Base-by-base conservation (phyloP, 129 eudicot species). In the Artemisia annua region DNA sequence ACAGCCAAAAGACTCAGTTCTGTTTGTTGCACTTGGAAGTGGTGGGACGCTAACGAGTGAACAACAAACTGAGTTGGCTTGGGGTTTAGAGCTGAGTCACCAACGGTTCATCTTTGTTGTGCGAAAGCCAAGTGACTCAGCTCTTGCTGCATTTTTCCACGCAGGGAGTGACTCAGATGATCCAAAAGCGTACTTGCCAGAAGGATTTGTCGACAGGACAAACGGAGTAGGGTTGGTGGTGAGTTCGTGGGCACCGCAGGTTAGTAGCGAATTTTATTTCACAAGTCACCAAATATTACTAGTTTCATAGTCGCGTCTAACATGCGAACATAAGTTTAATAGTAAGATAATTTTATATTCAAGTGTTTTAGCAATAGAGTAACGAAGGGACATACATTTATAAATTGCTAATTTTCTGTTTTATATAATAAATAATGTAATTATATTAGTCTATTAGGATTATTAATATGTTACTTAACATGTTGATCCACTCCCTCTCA, bases 161-260 rank as follows among this genome's bases (percentile, higher is more conserved):
- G 73, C 50, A 0, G 90, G 85, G 12, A 56, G 63, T 19, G 75
- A 59, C 18, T 54, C 7, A 0, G 66, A 80, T 14, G 81, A 78
- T 14, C 81, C 82, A 4, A 55, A 1, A 19, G 16, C 16, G 16
- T 85, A 83, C 56, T 68, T 89, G 79, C 89, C 96, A 1, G 78
- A 82, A 0, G 87, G 89, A 73, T 89, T 89, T 48, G 7, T 79
- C 17, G 71, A 72, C 3, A 71, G 84, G 70, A 86, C 86, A 0
- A 48, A 64, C 0, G 78, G 66, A n/a, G 70, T 79, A 2, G 91
- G 96, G 69, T 13, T 70, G 46, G 83, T 82, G 75, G 87, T 89
- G 59, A 62, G 77, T 3, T 58, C 81, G 4, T 89, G 96, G 91
- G 91, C 86, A 0, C 87, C 86, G 3, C 95, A 85, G 46, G 46